Evolutionary conservation across 2,329 filamentous ascomycete genomes (phyloP).

Genomic region (Akanthomyces dipterigenus): DNA sequence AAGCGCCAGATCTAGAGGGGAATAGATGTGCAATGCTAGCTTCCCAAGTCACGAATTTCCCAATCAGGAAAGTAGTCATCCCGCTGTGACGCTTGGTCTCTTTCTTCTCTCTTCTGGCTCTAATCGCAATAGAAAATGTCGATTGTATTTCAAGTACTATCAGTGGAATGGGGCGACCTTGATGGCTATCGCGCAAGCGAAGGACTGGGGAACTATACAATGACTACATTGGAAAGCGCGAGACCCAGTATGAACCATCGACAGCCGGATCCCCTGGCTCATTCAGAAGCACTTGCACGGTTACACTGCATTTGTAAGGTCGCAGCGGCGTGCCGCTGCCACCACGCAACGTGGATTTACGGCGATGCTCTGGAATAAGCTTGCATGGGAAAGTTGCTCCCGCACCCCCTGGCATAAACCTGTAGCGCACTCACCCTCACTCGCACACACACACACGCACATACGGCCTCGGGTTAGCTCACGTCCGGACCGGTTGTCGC

Average conservation of each 20-base stretch:
- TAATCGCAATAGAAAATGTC: background rate
- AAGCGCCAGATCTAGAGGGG: background rate
- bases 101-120: background rate
- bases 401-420: background rate
- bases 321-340: background rate
- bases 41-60: background rate
- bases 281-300: background rate
- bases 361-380: background rate
- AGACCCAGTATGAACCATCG: background rate
- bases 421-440: no score
- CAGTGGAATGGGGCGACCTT: background rate
- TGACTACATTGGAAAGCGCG: background rate
- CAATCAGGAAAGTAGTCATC: background rate
- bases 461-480: conserved; percentile 2
- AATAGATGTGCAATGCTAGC: background rate
- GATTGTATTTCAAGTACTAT: background rate
- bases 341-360: background rate
- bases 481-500: background rate
- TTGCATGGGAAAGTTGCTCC: background rate
- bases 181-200: background rate
- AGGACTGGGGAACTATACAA: background rate
- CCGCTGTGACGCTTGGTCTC: background rate
- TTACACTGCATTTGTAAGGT: background rate
- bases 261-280: background rate
- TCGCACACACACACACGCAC: no score